A percentile compares a stretch with the other conserved stretches of the same genome.
Conservation (phyloP, 129 eudicot species). For the Tanacetum coccineum region DNA sequence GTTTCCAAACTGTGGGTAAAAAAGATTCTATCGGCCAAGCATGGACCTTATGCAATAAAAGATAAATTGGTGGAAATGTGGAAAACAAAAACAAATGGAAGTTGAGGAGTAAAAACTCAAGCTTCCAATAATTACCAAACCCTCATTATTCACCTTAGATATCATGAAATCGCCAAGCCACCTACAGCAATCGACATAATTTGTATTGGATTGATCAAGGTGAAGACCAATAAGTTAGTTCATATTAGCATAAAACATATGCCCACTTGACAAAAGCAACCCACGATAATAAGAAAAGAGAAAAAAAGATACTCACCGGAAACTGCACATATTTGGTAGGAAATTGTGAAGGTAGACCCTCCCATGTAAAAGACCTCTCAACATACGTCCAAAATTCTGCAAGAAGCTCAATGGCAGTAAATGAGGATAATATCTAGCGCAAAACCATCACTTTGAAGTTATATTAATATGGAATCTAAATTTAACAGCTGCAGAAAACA, state of each 20-base stretch:
- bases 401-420: slow-evolving; percentile 19
- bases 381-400: slow-evolving; percentile 98
- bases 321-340: slow-evolving; percentile 99
- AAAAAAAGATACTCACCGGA: slow-evolving; percentile 54
- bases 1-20: no score
- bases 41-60: no score
- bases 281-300: background rate
- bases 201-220: slow-evolving; percentile 87
- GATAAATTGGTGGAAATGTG: no score
- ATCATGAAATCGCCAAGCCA: slow-evolving; percentile 98
- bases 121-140: no score
- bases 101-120: no score
- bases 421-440: slow-evolving; percentile 1
- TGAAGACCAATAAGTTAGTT: slow-evolving; percentile 40
- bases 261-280: background rate
- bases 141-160: slow-evolving; percentile 55
- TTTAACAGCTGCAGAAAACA: slow-evolving; percentile 1
- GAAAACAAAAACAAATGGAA: no score
- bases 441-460: background rate
- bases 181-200: slow-evolving; percentile 93
- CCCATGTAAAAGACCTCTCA: slow-evolving; percentile 97
- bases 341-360: slow-evolving; percentile 86
- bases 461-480: background rate
- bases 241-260: slow-evolving; percentile 15
- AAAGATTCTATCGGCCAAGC: no score